These are phyloP conservation scores for Colletotrichum ledebouriae DNA, from an alignment of 2,329 filamentous ascomycete genomes.

Conservation along the genomic window DNA sequence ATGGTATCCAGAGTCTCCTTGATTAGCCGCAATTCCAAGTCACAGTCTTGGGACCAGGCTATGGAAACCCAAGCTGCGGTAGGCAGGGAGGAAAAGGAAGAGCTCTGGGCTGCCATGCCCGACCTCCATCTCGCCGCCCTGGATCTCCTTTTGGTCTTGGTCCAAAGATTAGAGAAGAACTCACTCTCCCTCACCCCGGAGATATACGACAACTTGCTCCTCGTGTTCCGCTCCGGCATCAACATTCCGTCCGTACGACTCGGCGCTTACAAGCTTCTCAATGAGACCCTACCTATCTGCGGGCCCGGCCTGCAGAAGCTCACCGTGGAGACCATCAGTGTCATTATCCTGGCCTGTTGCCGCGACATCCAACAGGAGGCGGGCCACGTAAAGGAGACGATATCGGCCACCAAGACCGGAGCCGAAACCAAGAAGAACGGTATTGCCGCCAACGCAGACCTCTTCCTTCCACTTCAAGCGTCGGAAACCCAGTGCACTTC, in stretches of 20 bases:
- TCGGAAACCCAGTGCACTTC: conserved; percentile 50
- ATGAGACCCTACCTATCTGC: conserved; percentile 69
- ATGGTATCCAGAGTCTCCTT: conserved; percentile 78
- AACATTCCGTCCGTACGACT: conserved; percentile 67
- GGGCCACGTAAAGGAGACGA: conserved; percentile 61
- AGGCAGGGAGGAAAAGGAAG: conserved; percentile 83
- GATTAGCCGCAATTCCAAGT: conserved; percentile 67
- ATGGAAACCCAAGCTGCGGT: conserved; percentile 80
- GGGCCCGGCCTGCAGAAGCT: conserved; percentile 77
- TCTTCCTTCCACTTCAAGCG: conserved; percentile 70
- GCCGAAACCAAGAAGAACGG: conserved; percentile 56
- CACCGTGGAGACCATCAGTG: conserved; percentile 72
- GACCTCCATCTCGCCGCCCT: conserved; percentile 81
- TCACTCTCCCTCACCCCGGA: conserved; percentile 72
- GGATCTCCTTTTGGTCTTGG: conserved; percentile 69
- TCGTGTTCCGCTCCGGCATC: conserved; percentile 75
- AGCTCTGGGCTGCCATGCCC: conserved; percentile 80
- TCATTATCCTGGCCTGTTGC: conserved; percentile 77
- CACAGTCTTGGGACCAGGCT: conserved; percentile 61
- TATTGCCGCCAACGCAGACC: conserved; percentile 75
- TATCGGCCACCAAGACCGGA: conserved; percentile 47
- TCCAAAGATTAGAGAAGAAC: conserved; percentile 69
- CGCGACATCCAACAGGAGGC: conserved; percentile 75
- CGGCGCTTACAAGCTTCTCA: conserved; percentile 71
- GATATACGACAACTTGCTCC: conserved; percentile 78